These are phyloP conservation scores for Phragmites australis DNA, from an alignment of 176 grass and related monocot genomes.

Conservation along the genomic window DNA sequence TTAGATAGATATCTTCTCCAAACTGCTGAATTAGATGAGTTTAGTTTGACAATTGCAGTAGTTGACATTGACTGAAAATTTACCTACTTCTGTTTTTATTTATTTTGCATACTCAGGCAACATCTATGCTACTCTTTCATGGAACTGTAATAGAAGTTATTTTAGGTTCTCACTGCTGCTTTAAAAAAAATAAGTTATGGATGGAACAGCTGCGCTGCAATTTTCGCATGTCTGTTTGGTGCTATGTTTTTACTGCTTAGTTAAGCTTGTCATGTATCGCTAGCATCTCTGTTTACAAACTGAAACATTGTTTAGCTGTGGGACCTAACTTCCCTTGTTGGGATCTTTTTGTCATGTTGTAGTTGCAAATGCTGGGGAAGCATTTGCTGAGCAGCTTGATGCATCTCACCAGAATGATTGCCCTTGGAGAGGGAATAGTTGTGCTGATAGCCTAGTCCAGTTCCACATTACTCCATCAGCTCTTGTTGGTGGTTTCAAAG, in stretches of 20 bases:
- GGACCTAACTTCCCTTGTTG: conserved; percentile 38
- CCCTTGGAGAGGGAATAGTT: conserved; percentile 90
- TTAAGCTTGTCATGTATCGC: conserved; percentile 8
- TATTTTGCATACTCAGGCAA: conserved; percentile 3
- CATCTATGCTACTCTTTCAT: background rate
- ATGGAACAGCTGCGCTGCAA: background rate
- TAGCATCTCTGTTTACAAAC: conserved; percentile 17
- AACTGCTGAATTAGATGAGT: background rate
- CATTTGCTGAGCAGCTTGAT: conserved; percentile 75
- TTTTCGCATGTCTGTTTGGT: conserved; percentile 16
- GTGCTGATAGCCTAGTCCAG: conserved; percentile 85
- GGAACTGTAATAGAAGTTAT: conserved; percentile 4
- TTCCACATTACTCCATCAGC: conserved; percentile 75
- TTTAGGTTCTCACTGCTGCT: conserved; percentile 24
- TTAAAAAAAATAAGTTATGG: conserved; percentile 21
- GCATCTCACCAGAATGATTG: conserved; percentile 66
- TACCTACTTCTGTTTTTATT: background rate
- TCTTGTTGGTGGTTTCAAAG: conserved; percentile 92
- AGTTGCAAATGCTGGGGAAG: conserved; percentile 70
- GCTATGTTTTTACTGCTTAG: conserved; percentile 20
- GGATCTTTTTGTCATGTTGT: conserved; percentile 37
- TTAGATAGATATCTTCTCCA: conserved; percentile 13
- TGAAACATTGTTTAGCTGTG: conserved; percentile 14
- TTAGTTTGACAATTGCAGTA: conserved; percentile 5
- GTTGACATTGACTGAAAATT: background rate